Conservation (phyloP, 2,329 filamentous ascomycete species). For the Westerdykella aurantiaca region DNA sequence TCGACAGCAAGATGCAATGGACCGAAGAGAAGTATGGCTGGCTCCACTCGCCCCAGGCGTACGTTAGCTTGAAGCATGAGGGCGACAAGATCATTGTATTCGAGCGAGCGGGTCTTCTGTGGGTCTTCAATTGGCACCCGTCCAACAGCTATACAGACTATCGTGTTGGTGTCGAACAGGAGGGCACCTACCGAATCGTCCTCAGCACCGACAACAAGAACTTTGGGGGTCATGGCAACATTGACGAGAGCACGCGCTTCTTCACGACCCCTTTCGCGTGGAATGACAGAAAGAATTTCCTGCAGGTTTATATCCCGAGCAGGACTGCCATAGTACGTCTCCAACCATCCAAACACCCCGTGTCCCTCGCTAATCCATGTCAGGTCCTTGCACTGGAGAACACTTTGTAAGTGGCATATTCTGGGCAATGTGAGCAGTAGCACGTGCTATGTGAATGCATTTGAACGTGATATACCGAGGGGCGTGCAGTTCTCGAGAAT, state of each 20-base stretch:
- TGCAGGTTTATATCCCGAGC: slow-evolving; percentile 83
- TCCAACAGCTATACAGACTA: slow-evolving; percentile 84
- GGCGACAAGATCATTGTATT: slow-evolving; percentile 92
- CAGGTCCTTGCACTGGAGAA: slow-evolving; percentile 24
- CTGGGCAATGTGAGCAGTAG: not conserved
- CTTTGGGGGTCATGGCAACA: slow-evolving; percentile 73
- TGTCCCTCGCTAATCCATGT: not conserved
- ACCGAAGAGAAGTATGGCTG: slow-evolving; percentile 86
- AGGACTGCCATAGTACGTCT: slow-evolving; percentile 71
- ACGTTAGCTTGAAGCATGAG: slow-evolving; percentile 91
- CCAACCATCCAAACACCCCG: not conserved
- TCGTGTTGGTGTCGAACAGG: slow-evolving; percentile 75
- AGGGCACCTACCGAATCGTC: slow-evolving; percentile 81
- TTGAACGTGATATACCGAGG: not conserved
- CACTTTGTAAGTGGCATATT: slow-evolving; percentile 14
- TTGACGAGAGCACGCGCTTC: slow-evolving; percentile 76
- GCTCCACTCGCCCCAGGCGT: slow-evolving; percentile 79
- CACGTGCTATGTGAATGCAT: not conserved
- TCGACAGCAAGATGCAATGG: slow-evolving; percentile 86
- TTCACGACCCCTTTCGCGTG: slow-evolving; percentile 87
- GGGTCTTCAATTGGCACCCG: slow-evolving; percentile 94
- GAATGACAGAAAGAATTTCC: slow-evolving; percentile 86
- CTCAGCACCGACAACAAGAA: slow-evolving; percentile 72
- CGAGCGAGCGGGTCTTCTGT: slow-evolving; percentile 82
- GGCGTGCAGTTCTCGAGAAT: too few relatives aligned